Percentiles rank a stretch among this genome's conserved stretches.
Evolutionary conservation across 2,329 filamentous ascomycete genomes (phyloP).

Genomic region (Metarhizium anisopliae): DNA sequence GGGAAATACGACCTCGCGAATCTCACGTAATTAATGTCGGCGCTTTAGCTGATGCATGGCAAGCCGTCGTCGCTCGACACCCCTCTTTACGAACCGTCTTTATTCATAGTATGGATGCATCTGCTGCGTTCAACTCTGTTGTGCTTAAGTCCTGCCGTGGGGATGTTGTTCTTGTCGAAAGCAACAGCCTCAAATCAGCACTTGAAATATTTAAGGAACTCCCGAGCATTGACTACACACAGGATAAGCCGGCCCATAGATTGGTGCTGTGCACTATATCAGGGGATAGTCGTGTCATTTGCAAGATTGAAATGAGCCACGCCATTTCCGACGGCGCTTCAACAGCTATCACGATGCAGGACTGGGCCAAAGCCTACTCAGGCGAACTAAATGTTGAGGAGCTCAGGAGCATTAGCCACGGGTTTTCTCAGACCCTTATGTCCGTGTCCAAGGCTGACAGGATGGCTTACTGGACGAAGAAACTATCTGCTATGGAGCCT

Average conservation of each 20-base stretch:
- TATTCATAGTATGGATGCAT: constrained; percentile 3
- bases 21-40: background rate
- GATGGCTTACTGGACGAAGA: constrained; percentile 7
- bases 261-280: background rate
- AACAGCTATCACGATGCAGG: constrained; percentile 2
- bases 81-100: constrained; percentile 8
- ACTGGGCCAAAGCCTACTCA: constrained; percentile 4
- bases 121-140: constrained; percentile 5
- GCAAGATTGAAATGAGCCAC: constrained; percentile 9
- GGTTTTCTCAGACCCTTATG: background rate
- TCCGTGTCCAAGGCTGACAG: constrained; percentile 2
- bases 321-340: constrained; percentile 8
- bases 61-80: constrained; percentile 7
- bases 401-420: background rate
- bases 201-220: background rate
- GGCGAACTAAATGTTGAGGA: constrained; percentile 1
- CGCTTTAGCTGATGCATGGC: constrained; percentile 8
- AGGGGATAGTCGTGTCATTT: constrained; percentile 1
- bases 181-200: background rate
- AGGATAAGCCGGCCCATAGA: constrained; percentile 2
- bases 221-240: background rate
- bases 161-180: background rate
- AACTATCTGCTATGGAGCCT: constrained; percentile 5
- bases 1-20: background rate
- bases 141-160: background rate